Percentiles rank a stretch among this genome's conserved stretches.
Evolutionary conservation across 805 yeast species (phyloP).

Genomic region (Diddensiella caesifluorescens): DNA sequence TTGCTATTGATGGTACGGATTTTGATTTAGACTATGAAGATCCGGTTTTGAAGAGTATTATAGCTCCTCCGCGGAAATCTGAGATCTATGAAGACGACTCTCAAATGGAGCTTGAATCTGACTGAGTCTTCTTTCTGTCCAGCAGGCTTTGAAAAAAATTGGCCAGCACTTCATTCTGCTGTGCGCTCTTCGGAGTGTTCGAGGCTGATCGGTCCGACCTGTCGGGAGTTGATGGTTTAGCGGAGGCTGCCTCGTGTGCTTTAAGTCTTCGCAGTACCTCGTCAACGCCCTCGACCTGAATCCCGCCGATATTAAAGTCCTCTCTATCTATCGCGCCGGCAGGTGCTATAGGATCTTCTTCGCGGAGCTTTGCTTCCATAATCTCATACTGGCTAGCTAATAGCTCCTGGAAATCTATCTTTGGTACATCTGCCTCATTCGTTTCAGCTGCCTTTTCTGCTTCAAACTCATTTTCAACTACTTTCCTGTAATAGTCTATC

Average conservation of each 20-base stretch:
- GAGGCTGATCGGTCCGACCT: slow-evolving; percentile 14
- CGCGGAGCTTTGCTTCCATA: slow-evolving; percentile 11
- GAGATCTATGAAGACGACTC: slow-evolving; percentile 18
- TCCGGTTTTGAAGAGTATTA: slow-evolving; percentile 6
- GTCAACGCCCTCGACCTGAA: slow-evolving; percentile 24
- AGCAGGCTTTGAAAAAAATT: slow-evolving; percentile 26
- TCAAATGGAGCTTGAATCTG: slow-evolving; percentile 19
- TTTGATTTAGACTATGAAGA: slow-evolving; percentile 7
- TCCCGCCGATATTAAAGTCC: slow-evolving; percentile 23
- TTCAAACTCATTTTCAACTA: neutral
- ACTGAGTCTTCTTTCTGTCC: slow-evolving; percentile 7
- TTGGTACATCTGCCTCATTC: slow-evolving; percentile 8
- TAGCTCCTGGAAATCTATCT: slow-evolving; percentile 21
- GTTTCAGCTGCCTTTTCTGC: neutral
- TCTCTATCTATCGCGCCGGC: neutral
- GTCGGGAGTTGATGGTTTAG: slow-evolving; percentile 18
- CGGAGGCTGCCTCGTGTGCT: slow-evolving; percentile 16
- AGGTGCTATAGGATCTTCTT: neutral
- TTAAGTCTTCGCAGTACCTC: slow-evolving; percentile 22
- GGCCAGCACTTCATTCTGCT: slow-evolving; percentile 24
- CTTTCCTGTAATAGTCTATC: neutral
- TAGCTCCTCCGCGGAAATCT: slow-evolving; percentile 4
- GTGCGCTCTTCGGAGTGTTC: slow-evolving; percentile 14
- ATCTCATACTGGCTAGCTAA: slow-evolving; percentile 19
- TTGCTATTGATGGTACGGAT: slow-evolving; percentile 8